phyloP scores from a whole-genome alignment of 345 rosid species.

The Arabidopsis arenosa region DNA sequence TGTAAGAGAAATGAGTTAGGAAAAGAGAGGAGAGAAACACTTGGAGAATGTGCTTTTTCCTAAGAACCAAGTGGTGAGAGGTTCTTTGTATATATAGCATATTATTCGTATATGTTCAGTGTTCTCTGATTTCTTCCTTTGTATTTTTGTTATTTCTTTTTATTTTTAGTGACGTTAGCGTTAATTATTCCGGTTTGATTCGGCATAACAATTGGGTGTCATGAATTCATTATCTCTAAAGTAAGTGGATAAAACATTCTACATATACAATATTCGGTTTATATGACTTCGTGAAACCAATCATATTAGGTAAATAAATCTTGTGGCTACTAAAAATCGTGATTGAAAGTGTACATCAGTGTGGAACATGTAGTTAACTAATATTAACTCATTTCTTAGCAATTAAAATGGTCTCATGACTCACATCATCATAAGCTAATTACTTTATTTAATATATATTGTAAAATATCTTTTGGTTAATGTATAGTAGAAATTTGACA shows the following conservation, averaged over 20 bases:
- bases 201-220: conserved; percentile 35
- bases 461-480: conserved; percentile 7
- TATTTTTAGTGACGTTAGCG: conserved; percentile 32
- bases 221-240: conserved; percentile 40
- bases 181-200: conserved; percentile 36
- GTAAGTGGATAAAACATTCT: conserved; percentile 44
- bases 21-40: conserved; percentile 43
- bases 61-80: conserved; percentile 41
- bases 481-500: conserved; percentile 15
- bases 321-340: conserved; percentile 37
- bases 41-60: conserved; percentile 41
- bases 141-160: conserved; percentile 15
- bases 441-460: not conserved
- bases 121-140: conserved; percentile 31
- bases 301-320: conserved; percentile 33
- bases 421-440: not conserved
- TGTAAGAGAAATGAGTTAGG: conserved; percentile 31
- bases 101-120: conserved; percentile 31
- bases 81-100: conserved; percentile 49
- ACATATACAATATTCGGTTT: conserved; percentile 32
- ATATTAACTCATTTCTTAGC: conserved; percentile 6
- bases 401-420: not conserved
- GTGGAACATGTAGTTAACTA: conserved; percentile 12
- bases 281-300: conserved; percentile 34
- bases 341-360: conserved; percentile 24